phyloP scores from a whole-genome alignment of 495 filamentous ascomycete genomes.

The Pseudevernia furfuracea region DNA sequence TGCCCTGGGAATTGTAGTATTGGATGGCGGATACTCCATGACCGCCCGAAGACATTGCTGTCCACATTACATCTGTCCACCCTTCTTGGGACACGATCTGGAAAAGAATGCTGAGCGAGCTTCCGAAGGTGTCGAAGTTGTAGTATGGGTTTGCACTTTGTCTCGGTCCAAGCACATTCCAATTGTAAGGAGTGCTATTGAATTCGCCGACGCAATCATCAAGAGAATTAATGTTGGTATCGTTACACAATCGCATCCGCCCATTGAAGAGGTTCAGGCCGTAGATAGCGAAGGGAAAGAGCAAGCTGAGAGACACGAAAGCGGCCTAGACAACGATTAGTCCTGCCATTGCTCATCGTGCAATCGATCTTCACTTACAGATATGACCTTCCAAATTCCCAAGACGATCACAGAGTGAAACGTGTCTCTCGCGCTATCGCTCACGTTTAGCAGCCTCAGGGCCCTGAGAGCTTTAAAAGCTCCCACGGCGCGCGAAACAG shows the following conservation, averaged over 20 bases:
- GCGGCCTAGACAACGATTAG: slow-evolving; percentile 48
- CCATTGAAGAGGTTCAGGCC: slow-evolving; percentile 88
- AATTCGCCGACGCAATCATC: slow-evolving; percentile 78
- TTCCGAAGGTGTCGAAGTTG: slow-evolving; percentile 89
- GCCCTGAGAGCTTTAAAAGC: slow-evolving; percentile 98
- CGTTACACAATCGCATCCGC: slow-evolving; percentile 73
- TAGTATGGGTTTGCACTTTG: slow-evolving; percentile 73
- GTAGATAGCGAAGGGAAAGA: slow-evolving; percentile 96
- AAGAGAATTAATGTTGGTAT: slow-evolving; percentile 49
- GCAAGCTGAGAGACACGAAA: slow-evolving; percentile 85
- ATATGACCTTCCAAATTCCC: slow-evolving; percentile 84
- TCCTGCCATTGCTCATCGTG: neutral
- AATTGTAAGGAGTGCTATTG: slow-evolving; percentile 64
- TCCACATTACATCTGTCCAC: slow-evolving; percentile 86
- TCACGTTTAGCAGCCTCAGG: slow-evolving; percentile 85
- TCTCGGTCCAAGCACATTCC: slow-evolving; percentile 76
- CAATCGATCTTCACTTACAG: slow-evolving; percentile 32
- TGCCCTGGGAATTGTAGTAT: slow-evolving; percentile 61
- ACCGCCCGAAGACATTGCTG: slow-evolving; percentile 74
- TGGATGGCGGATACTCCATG: slow-evolving; percentile 57
- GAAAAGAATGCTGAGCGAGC: slow-evolving; percentile 91
- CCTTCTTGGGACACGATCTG: slow-evolving; percentile 99
- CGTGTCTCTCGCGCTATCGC: slow-evolving; percentile 88
- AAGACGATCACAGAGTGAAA: slow-evolving; percentile 95
- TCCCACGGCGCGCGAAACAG: slow-evolving; percentile 80